Conservation (phyloP, 2,329 filamentous ascomycete species). For the Sporothrix curviconia region DNA sequence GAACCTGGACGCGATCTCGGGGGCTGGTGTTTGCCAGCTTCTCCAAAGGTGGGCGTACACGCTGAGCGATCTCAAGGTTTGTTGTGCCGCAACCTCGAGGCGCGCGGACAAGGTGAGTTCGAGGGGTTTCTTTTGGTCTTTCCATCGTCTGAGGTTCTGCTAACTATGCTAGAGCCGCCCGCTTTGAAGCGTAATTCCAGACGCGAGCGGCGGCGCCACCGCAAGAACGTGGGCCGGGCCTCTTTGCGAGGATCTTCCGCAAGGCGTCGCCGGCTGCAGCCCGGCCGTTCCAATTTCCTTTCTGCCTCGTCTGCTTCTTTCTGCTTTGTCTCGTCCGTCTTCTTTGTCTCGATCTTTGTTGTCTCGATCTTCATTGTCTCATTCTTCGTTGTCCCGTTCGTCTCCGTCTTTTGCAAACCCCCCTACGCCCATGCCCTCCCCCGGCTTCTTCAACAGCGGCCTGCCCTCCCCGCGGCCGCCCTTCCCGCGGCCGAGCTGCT, state of each 20-base stretch:
- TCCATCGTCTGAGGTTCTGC: not conserved
- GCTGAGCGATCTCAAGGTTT: conserved; percentile 17
- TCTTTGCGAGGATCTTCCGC: conserved; percentile 2
- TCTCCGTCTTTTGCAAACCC: not conserved
- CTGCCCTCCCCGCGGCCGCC: too few relatives aligned
- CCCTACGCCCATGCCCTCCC: not conserved
- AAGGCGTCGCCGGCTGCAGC: conserved; percentile 5
- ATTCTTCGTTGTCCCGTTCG: not conserved
- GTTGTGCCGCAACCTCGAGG: conserved; percentile 15
- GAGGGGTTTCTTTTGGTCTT: not conserved
- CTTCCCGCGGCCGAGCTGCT: not conserved
- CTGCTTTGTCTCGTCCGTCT: too few relatives aligned
- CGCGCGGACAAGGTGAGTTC: conserved; percentile 8
- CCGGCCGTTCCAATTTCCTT: not conserved
- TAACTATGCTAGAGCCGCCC: conserved; percentile 17
- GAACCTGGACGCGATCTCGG: conserved; percentile 15
- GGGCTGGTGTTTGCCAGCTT: conserved; percentile 19
- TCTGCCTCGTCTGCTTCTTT: too few relatives aligned
- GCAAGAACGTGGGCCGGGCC: conserved; percentile 8
- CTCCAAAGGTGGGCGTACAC: conserved; percentile 13
- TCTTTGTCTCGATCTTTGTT: not conserved
- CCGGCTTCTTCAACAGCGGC: conserved; percentile 5
- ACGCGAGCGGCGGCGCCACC: conserved; percentile 10
- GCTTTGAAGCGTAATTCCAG: conserved; percentile 5
- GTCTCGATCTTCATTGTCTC: too few relatives aligned